Conservation (phyloP, 2,329 filamentous ascomycete genomes). For the Pyricularia sp. region DNA sequence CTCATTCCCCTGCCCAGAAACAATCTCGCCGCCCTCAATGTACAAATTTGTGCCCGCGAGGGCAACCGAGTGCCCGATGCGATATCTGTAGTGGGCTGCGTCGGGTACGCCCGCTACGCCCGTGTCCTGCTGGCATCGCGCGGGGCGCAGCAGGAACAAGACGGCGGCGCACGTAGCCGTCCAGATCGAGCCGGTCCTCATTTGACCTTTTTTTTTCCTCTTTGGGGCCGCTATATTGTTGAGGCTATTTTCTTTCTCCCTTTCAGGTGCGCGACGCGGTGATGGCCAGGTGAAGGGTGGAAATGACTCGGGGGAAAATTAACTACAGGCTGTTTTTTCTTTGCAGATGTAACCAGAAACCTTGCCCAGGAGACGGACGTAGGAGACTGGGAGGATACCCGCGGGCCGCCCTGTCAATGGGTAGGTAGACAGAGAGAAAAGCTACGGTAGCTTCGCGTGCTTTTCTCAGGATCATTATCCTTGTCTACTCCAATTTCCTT, state of each 20-base stretch:
- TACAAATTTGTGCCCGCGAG: slow-evolving; percentile 2
- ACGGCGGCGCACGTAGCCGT: not conserved
- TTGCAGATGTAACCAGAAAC: no score
- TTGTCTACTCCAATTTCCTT: not conserved
- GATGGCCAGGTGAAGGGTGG: not conserved
- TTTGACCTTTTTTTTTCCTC: not conserved
- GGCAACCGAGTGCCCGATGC: not conserved
- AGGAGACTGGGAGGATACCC: not conserved
- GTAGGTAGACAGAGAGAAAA: not conserved
- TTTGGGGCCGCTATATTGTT: not conserved
- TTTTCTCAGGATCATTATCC: not conserved
- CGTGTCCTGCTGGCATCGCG: not conserved
- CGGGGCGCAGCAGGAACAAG: not conserved
- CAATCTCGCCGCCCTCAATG: slow-evolving; percentile 4
- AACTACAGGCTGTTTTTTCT: not conserved
- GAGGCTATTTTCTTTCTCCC: not conserved
- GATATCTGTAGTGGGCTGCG: not conserved
- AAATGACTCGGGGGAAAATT: not conserved
- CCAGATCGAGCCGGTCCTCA: not conserved
- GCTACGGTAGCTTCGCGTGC: not conserved
- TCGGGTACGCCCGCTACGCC: not conserved
- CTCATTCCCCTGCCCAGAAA: not conserved
- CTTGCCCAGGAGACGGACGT: not conserved
- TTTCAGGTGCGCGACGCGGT: not conserved
- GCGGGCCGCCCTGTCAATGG: not conserved